Conservation (phyloP, 2,329 filamentous ascomycete genomes). For the Exophiala sp. region DNA sequence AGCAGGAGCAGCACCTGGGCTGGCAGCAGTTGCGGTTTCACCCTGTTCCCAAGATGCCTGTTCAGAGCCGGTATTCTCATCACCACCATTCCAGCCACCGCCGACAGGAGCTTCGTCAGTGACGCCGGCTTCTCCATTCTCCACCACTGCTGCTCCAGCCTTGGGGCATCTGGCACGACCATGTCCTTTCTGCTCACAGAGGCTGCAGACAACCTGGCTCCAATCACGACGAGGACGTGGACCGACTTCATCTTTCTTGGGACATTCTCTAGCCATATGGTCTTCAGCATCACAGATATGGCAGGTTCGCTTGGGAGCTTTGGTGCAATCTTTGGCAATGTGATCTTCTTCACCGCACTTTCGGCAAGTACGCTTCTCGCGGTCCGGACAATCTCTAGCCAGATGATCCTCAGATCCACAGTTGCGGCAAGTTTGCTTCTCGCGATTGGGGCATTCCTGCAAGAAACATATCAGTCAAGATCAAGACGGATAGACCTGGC, state of each 20-base stretch:
- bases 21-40: background rate
- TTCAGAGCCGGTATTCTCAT: constrained; percentile 25
- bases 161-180: constrained; percentile 20
- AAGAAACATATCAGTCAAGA: background rate
- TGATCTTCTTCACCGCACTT: constrained; percentile 47
- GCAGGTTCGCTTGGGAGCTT: constrained; percentile 36
- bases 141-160: constrained; percentile 6
- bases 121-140: background rate
- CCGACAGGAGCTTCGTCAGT: constrained; percentile 12
- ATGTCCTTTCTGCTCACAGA: constrained; percentile 23
- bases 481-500: background rate
- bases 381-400: constrained; percentile 34
- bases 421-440: constrained; percentile 46
- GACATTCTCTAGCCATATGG: constrained; percentile 16
- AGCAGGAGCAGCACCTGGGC: background rate
- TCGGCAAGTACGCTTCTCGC: constrained; percentile 42
- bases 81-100: constrained; percentile 11
- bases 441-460: constrained; percentile 27
- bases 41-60: constrained; percentile 20
- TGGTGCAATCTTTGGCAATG: constrained; percentile 44
- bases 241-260: constrained; percentile 14
- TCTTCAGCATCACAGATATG: constrained; percentile 38
- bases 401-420: constrained; percentile 46
- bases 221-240: constrained; percentile 16
- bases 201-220: constrained; percentile 19